These are phyloP conservation scores for Populus hybrid DNA, from an alignment of 441 rosid species.

Conservation along the genomic window DNA sequence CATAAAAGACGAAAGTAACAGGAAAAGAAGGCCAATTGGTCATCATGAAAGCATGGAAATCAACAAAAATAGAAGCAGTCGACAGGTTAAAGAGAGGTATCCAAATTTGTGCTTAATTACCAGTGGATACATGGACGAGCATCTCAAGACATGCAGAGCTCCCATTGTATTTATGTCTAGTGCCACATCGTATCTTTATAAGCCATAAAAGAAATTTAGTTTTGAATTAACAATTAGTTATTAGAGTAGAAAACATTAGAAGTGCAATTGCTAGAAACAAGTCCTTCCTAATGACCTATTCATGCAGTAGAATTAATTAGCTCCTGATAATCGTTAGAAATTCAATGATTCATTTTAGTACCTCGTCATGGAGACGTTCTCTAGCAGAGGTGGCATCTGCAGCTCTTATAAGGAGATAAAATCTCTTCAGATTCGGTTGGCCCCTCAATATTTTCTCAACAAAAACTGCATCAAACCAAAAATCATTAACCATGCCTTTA, in stretches of 20 bases:
- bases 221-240: neutral
- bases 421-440: conserved; percentile 54
- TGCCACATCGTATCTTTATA: conserved; percentile 29
- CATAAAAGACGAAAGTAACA: too few species aligned
- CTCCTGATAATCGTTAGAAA: too few species aligned
- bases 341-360: neutral
- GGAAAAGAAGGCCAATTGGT: too few species aligned
- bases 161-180: conserved; percentile 40
- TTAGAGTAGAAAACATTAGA: too few species aligned
- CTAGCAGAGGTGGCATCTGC: conserved; percentile 37
- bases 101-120: conserved; percentile 16
- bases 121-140: conserved; percentile 49
- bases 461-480: conserved; percentile 39
- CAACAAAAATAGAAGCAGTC: too few species aligned
- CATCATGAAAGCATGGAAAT: too few species aligned
- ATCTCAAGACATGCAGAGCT: conserved; percentile 34
- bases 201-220: neutral
- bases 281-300: conserved; percentile 62
- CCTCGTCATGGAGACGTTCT: conserved; percentile 47
- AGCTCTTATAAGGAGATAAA: conserved; percentile 59
- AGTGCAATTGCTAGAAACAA: conserved; percentile 29
- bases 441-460: conserved; percentile 59
- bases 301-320: neutral
- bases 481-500: too few species aligned
- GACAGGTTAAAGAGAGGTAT: too few species aligned